Percentiles rank a stretch among this genome's conserved stretches.
These are phyloP conservation scores for Combretum micranthum DNA, from an alignment of 345 rosid species.

Conservation along the genomic window DNA sequence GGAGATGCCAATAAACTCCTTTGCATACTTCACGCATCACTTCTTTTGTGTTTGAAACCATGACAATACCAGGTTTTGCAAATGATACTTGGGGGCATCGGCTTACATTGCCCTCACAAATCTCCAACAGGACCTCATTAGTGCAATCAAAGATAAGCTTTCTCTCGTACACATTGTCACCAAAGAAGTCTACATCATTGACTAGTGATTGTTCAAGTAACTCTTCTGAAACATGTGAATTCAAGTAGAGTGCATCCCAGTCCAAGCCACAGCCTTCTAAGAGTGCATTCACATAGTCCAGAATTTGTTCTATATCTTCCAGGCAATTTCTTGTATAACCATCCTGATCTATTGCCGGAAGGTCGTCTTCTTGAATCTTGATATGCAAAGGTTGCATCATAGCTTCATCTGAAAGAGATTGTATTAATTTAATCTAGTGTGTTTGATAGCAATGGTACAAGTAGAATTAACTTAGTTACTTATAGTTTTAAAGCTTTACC, in stretches of 20 bases:
- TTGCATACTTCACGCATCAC: conserved; percentile 46
- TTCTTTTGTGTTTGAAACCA: conserved; percentile 36
- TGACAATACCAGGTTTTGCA: conserved; percentile 30
- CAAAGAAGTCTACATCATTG: conserved; percentile 43
- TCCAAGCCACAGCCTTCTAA: conserved; percentile 41
- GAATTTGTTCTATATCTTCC: conserved; percentile 42
- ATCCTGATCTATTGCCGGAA: conserved; percentile 22
- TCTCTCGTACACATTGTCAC: conserved; percentile 36
- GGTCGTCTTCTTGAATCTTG: conserved; percentile 51
- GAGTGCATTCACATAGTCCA: conserved; percentile 45
- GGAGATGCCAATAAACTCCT: conserved; percentile 65
- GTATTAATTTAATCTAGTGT: conserved; percentile 5
- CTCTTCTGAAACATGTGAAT: conserved; percentile 50
- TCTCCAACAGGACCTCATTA: conserved; percentile 68
- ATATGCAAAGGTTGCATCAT: conserved; percentile 48
- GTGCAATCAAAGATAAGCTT: conserved; percentile 65
- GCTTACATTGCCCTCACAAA: conserved; percentile 35
- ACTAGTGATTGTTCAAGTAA: conserved; percentile 54
- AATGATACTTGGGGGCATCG: conserved; percentile 48
- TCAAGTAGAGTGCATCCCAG: conserved; percentile 66
- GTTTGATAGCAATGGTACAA: not conserved
- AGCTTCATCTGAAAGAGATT: conserved; percentile 39
- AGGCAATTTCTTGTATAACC: conserved; percentile 26
- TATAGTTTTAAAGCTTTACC: conserved; percentile 32
- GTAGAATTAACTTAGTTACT: not conserved